Percentiles rank a stretch among this genome's conserved stretches.
phyloP scores from a whole-genome alignment of 1,139 yeast species.

The Pneumocystis wakefieldiae region DNA sequence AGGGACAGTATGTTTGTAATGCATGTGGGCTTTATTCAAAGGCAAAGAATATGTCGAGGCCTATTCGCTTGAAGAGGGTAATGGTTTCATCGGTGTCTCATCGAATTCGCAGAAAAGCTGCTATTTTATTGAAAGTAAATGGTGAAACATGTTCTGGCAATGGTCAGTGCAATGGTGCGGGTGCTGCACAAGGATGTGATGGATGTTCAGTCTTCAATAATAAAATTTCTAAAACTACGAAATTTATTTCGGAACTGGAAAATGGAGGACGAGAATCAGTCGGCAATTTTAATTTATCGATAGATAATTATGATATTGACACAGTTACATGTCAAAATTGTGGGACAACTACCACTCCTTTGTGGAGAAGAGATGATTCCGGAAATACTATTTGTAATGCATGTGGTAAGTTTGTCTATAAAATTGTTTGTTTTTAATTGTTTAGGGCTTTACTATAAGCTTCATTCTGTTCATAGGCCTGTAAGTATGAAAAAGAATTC shows the following conservation, averaged over 20 bases:
- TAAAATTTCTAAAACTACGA: conserved; percentile 6
- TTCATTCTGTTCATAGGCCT: conserved; percentile 71
- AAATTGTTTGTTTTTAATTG: conserved; percentile 51
- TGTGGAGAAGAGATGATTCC: conserved; percentile 71
- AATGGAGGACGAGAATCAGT: neutral
- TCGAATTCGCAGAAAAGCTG: neutral
- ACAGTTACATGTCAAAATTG: conserved; percentile 34
- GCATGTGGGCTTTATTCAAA: conserved; percentile 48
- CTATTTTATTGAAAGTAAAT: neutral
- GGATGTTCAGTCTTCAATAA: conserved; percentile 13
- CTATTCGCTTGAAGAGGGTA: conserved; percentile 23
- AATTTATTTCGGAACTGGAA: neutral
- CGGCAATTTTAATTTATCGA: neutral
- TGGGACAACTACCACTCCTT: conserved; percentile 68
- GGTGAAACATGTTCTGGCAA: neutral
- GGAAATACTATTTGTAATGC: conserved; percentile 39
- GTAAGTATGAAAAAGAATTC: conserved; percentile 56
- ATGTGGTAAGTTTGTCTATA: conserved; percentile 1
- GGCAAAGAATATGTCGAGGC: conserved; percentile 30
- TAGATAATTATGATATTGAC: conserved; percentile 1
- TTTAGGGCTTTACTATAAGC: conserved; percentile 64
- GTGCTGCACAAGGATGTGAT: conserved; percentile 9
- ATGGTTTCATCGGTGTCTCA: conserved; percentile 15
- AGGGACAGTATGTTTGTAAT: conserved; percentile 48
- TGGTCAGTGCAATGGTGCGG: conserved; percentile 8